Evolutionary conservation across 2,329 filamentous ascomycete species (phyloP), one percentile per base, ranked within the genome.

Genomic region (Thelonectria blattea): DNA sequence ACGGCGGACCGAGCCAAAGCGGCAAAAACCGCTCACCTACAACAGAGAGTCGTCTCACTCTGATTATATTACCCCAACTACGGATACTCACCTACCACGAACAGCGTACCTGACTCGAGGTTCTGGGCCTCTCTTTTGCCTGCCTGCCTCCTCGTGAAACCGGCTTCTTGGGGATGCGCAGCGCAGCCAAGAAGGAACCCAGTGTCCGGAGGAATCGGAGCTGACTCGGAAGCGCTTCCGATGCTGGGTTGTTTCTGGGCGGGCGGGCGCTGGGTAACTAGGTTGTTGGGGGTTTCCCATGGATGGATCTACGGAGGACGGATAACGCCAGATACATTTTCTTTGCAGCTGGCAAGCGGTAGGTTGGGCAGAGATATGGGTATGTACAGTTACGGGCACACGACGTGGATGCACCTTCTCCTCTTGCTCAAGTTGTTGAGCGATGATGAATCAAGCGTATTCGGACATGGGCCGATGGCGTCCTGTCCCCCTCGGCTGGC

Each of bases 381-480:
- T 34, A 34, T 14, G 10, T 11, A 34, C 32, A 34, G 32, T 10
- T 34, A 34, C 9, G 6, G 6, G 22, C 22, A 24, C 22, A 24
- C 22, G 22, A 24, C 22, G 24, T 22, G 34, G 34, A 37, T 20
- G 14, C 10, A 54, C 20, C 43, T 45, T 32, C 46, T 18, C 20
- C 42, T 20, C 20, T 17, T 14, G 32, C 32, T 1, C 24, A n/a
- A 24, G 20, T 2, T 15, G 24, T 24, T 15, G 7, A 42, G n/a
- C 11, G 50, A 24, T 24, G 22, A n/a, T n/a, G 22, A 24, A 24
- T 24, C 22, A 24, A 24, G 24, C 37, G 10, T 20, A 15, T 30
- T 58, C 45, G 51, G 57, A 52, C 56, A 46, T 68, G 66, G 60
- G 58, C 54, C 63, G 65, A 70, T 58, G 20, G 39, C 51, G 47